Evolutionary conservation across 441 rosid species (phyloP).

Genomic region (Erodium trifolium): DNA sequence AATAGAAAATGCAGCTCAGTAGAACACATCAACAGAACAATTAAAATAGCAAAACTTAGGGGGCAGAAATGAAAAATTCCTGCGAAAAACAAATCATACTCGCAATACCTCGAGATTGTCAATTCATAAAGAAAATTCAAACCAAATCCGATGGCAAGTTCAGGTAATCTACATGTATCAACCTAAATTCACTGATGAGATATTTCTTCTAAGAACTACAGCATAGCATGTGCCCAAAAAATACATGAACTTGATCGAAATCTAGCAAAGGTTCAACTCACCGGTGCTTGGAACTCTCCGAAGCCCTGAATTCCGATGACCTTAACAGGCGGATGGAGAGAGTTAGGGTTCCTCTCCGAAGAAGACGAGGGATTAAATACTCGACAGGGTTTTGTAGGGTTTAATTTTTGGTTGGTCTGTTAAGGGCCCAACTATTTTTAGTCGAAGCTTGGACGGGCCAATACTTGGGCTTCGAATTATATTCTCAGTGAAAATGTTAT

Average conservation of each 20-base stretch:
- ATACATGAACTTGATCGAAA: neutral
- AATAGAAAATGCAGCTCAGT: neutral
- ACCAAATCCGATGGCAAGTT: neutral
- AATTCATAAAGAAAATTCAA: neutral
- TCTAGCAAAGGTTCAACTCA: neutral
- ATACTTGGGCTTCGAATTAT: neutral
- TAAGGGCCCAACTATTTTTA: neutral
- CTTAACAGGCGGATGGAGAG: neutral
- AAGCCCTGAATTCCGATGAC: neutral
- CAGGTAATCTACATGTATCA: neutral
- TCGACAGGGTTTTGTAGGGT: conserved; percentile 2
- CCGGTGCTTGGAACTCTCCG: conserved; percentile 2
- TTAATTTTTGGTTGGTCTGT: neutral
- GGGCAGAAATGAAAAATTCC: neutral
- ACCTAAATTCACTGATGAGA: neutral
- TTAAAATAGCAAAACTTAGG: neutral
- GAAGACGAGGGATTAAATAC: conserved; percentile 4
- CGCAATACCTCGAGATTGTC: neutral
- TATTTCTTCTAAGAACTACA: neutral
- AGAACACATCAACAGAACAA: neutral
- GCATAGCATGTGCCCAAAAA: neutral
- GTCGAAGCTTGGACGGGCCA: neutral
- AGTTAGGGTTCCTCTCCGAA: neutral
- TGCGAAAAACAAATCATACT: neutral
- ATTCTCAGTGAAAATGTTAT: too few relatives aligned